Conservation (phyloP, 116 monocot genomes). For the Iris pallida region DNA sequence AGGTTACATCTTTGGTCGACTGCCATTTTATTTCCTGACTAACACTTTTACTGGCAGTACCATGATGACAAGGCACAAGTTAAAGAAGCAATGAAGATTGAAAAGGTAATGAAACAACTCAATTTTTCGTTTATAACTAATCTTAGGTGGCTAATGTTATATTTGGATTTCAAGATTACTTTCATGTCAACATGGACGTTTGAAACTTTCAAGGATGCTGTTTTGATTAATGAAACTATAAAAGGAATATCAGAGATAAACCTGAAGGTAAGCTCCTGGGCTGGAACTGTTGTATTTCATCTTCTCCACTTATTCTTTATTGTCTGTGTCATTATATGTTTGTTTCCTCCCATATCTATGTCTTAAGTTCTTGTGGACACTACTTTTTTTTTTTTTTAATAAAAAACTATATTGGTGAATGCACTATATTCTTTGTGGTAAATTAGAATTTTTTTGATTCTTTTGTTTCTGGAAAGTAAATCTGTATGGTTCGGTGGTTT, state of each 20-base stretch:
- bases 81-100: slow-evolving; percentile 76
- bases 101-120: slow-evolving; percentile 38
- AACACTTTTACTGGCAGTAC: slow-evolving; percentile 55
- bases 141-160: slow-evolving; percentile 2
- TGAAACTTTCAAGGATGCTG: slow-evolving; percentile 62
- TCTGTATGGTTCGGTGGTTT: too few species aligned
- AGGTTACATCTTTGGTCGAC: too few species aligned
- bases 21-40: neutral
- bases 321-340: neutral
- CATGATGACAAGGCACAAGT: slow-evolving; percentile 72
- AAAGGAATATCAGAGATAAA: slow-evolving; percentile 76
- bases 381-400: neutral
- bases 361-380: neutral
- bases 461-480: neutral
- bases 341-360: neutral
- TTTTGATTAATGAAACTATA: slow-evolving; percentile 34
- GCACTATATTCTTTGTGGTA: neutral
- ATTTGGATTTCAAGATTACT: slow-evolving; percentile 43
- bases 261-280: slow-evolving; percentile 49
- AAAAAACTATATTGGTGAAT: too few species aligned
- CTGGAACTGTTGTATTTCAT: neutral
- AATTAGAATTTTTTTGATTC: neutral
- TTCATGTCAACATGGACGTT: slow-evolving; percentile 58
- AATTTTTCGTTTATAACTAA: slow-evolving; percentile 5
- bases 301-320: neutral